phyloP scores from a whole-genome alignment of 2,329 filamentous ascomycete species.

The Diaporthe amygdali region DNA sequence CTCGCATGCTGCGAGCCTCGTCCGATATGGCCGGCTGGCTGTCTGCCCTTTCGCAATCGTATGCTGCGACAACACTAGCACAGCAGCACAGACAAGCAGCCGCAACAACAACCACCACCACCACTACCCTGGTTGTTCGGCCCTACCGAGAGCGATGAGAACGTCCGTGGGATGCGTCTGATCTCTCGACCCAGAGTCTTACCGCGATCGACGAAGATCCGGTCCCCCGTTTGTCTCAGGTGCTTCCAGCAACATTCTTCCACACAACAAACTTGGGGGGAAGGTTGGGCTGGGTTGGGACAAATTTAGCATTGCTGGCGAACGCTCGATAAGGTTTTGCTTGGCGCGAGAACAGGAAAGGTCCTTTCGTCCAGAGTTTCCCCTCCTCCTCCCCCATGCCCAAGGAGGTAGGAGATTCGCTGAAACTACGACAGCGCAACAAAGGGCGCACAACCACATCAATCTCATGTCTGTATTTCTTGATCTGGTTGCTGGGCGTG shows the following conservation, averaged over 20 bases:
- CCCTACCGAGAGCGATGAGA: background rate
- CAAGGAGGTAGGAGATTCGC: no score
- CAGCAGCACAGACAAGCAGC: background rate
- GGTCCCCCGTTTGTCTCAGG: constrained; percentile 8
- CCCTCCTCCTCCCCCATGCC: background rate
- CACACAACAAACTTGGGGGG: background rate
- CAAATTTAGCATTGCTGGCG: background rate
- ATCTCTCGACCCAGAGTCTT: constrained; percentile 4
- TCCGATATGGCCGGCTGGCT: background rate
- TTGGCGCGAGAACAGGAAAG: background rate
- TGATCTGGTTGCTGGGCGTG: no score
- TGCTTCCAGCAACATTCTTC: constrained; percentile 1
- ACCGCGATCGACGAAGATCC: background rate
- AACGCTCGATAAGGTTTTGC: constrained; percentile 12
- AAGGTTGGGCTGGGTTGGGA: background rate
- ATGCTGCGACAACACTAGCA: background rate
- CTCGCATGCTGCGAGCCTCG: background rate
- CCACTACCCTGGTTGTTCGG: background rate
- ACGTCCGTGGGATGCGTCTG: background rate
- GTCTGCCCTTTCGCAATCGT: background rate
- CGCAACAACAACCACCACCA: background rate
- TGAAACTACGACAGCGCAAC: no score
- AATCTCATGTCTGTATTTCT: no score
- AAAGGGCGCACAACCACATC: no score
- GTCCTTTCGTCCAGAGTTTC: constrained; percentile 1